Conservation (phyloP, 371 early-diverging fungal genomes). For the Mucor plumbeus region DNA sequence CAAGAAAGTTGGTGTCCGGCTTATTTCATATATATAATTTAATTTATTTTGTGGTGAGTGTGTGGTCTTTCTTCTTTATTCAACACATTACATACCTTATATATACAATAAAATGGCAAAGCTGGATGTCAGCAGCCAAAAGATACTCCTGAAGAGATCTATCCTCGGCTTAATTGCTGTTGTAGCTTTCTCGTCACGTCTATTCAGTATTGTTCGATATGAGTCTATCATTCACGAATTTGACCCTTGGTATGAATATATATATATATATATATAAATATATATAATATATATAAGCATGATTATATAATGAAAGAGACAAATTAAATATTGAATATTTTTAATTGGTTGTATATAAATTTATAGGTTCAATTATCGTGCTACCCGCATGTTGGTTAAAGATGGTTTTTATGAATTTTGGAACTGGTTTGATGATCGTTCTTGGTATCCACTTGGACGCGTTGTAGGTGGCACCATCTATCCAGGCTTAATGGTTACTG, state of each 20-base stretch:
- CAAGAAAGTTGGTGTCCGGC: background rate
- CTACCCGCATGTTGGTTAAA: slow-evolving; percentile 95
- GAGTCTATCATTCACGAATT: slow-evolving; percentile 99
- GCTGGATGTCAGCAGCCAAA: slow-evolving; percentile 62
- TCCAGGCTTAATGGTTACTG: slow-evolving; percentile 98
- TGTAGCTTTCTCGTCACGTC: slow-evolving; percentile 90
- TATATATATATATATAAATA: too few species aligned
- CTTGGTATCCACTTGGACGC: slow-evolving; percentile 99
- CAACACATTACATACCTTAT: slow-evolving; percentile 1
- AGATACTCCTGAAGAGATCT: slow-evolving; percentile 64
- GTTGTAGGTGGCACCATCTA: slow-evolving; percentile 98
- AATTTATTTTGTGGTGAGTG: background rate
- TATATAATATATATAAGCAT: too few species aligned
- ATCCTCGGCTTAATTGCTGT: slow-evolving; percentile 88
- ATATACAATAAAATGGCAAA: slow-evolving; percentile 35
- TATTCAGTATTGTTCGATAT: slow-evolving; percentile 96
- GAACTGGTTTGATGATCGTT: slow-evolving; percentile 99
- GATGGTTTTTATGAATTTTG: slow-evolving; percentile 97
- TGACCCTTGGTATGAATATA: slow-evolving; percentile 85
- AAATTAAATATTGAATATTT: too few species aligned
- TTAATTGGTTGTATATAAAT: background rate
- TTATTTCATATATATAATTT: background rate
- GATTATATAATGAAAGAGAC: too few species aligned
- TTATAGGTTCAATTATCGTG: slow-evolving; percentile 94
- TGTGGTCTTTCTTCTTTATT: background rate